Evolutionary conservation across 2,329 filamentous ascomycete species (phyloP).

Genomic region (Xenoacremonium recifei): DNA sequence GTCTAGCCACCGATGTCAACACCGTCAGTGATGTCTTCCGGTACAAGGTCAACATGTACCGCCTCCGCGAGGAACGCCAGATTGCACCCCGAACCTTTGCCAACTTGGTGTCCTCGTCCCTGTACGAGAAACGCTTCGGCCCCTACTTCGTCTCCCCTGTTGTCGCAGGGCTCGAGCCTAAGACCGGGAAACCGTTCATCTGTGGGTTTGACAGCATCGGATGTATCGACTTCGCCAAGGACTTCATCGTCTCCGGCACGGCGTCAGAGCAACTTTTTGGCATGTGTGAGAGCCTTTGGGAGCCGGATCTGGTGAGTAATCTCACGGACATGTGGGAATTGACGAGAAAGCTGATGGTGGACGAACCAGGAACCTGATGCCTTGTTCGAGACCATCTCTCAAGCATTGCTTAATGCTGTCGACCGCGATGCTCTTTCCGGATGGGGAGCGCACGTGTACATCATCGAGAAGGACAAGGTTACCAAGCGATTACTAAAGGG

Average conservation of each 20-base stretch:
- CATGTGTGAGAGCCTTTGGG: constrained; percentile 97
- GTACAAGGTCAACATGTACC: constrained; percentile 99
- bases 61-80: constrained; percentile 93
- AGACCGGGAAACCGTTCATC: constrained; percentile 92
- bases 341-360: constrained; percentile 14
- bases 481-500: constrained; percentile 98
- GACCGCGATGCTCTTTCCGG: constrained; percentile 95
- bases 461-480: constrained; percentile 99
- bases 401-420: constrained; percentile 91
- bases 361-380: constrained; percentile 80
- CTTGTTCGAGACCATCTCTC: constrained; percentile 97
- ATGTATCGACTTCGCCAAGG: constrained; percentile 99
- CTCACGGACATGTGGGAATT: background rate
- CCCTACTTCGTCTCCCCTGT: constrained; percentile 96
- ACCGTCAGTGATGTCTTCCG: constrained; percentile 97
- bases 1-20: constrained; percentile 90
- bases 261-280: constrained; percentile 97
- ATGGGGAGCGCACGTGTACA: constrained; percentile 98
- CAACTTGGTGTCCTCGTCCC: constrained; percentile 85
- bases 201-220: constrained; percentile 99
- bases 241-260: constrained; percentile 97
- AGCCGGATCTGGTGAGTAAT: constrained; percentile 77
- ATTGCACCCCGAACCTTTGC: constrained; percentile 94
- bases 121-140: constrained; percentile 95
- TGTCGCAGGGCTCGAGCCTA: constrained; percentile 91